phyloP scores from a whole-genome alignment of 2,329 filamentous ascomycete genomes.

The Helotiales sp. region DNA sequence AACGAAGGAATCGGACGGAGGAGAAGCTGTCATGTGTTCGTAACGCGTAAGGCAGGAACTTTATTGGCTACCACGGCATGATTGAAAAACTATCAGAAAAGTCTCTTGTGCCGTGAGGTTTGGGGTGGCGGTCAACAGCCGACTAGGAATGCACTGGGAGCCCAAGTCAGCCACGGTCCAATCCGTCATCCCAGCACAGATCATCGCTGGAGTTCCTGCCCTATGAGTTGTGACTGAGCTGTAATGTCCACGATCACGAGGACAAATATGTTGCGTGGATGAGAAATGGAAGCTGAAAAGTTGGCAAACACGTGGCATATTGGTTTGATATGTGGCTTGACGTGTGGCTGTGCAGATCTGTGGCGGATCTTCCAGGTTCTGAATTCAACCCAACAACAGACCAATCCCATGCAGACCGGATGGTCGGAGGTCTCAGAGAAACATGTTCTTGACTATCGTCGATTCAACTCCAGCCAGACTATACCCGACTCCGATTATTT shows the following conservation, averaged over 20 bases:
- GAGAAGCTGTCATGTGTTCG: constrained; percentile 5
- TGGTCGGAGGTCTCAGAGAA: too few relatives aligned
- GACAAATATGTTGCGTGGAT: background rate
- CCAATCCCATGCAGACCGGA: too few relatives aligned
- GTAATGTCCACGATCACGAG: background rate
- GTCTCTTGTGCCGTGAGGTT: too few relatives aligned
- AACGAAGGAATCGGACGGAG: constrained; percentile 2
- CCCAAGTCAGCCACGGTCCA: background rate
- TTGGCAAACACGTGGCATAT: too few relatives aligned
- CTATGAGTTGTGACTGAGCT: too few relatives aligned
- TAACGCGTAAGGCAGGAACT: background rate
- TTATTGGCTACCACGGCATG: background rate
- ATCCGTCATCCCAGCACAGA: too few relatives aligned
- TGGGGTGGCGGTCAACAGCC: too few relatives aligned
- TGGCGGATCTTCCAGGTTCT: constrained; percentile 6
- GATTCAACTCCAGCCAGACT: too few relatives aligned
- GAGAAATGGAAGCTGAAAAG: constrained; percentile 7
- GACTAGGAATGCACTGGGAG: background rate
- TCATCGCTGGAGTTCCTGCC: background rate
- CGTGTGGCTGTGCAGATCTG: constrained; percentile 9
- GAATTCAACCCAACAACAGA: background rate
- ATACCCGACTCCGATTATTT: too few relatives aligned
- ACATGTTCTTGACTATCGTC: too few relatives aligned
- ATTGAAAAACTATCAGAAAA: background rate
- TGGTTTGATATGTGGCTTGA: constrained; percentile 2